A percentile compares a stretch with the other conserved stretches of the same genome.
These are phyloP conservation scores for Fraxinus platypoda DNA, from an alignment of 305 asterid species.

Conservation along the genomic window DNA sequence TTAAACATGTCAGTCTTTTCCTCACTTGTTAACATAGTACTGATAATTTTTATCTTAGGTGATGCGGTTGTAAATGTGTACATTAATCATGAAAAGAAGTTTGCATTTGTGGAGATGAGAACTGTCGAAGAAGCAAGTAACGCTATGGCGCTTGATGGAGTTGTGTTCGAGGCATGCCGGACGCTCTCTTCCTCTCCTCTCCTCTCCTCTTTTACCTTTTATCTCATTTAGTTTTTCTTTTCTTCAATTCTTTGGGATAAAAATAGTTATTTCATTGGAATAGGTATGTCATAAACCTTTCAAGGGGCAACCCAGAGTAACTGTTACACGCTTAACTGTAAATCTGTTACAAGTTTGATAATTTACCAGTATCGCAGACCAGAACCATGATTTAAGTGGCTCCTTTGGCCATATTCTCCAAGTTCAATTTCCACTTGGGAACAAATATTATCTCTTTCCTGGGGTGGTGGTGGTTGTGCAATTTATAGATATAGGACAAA, in stretches of 20 bases:
- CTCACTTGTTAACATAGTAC: slow-evolving; percentile 11
- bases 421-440: not conserved
- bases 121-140: slow-evolving; percentile 97
- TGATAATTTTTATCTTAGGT: slow-evolving; percentile 41
- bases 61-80: slow-evolving; percentile 95
- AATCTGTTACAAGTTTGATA: not conserved
- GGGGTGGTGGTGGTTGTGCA: not conserved
- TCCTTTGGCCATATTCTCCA: not conserved
- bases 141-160: slow-evolving; percentile 95
- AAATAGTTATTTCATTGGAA: not conserved
- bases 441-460: not conserved
- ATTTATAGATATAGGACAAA: not conserved
- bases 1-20: slow-evolving; percentile 13
- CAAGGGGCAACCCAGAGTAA: slow-evolving; percentile 1
- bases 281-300: slow-evolving; percentile 8
- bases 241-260: not conserved
- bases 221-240: not conserved
- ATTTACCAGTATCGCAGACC: not conserved
- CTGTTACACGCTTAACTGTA: not conserved
- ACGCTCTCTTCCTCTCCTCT: not conserved
- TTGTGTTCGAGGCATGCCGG: slow-evolving; percentile 70
- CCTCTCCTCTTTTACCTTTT: slow-evolving; percentile 1
- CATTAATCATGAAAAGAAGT: slow-evolving; percentile 91
- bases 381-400: not conserved
- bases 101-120: slow-evolving; percentile 98